phyloP scores from a whole-genome alignment of 2,329 filamentous ascomycete species.

The Penicillium verrucosum region DNA sequence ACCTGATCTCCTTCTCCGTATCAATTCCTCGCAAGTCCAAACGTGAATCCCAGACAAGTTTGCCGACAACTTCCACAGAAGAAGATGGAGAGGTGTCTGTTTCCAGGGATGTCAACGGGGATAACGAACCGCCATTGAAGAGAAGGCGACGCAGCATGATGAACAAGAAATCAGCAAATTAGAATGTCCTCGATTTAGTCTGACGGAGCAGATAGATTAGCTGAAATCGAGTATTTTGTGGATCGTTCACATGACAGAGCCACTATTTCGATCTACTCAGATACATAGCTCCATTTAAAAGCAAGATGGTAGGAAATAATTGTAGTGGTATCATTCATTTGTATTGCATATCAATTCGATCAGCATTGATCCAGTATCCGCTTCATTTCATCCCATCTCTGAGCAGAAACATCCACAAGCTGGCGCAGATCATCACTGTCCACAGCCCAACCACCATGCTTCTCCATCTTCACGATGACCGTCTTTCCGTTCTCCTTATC shows the following conservation, averaged over 20 bases:
- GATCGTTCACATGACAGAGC: not conserved
- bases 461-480: conserved; percentile 69
- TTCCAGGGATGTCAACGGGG: conserved; percentile 18
- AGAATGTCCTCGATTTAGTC: not conserved
- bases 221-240: not conserved
- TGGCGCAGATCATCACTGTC: conserved; percentile 61
- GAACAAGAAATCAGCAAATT: conserved; percentile 9
- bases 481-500: conserved; percentile 52
- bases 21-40: conserved; percentile 27
- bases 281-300: not conserved
- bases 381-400: conserved; percentile 62
- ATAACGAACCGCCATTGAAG: conserved; percentile 36
- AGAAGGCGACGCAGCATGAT: conserved; percentile 32
- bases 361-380: conserved; percentile 38
- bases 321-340: conserved; percentile 29
- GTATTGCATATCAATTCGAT: conserved; percentile 11
- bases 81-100: conserved; percentile 21
- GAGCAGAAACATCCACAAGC: conserved; percentile 58
- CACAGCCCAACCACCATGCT: conserved; percentile 72
- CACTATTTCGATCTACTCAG: not conserved
- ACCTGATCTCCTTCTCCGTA: conserved; percentile 34
- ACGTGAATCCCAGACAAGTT: not conserved
- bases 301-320: not conserved
- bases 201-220: not conserved
- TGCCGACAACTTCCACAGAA: not conserved